Conservation (phyloP, 164 flowering plant species). For the Nymphaea thermarum region DNA sequence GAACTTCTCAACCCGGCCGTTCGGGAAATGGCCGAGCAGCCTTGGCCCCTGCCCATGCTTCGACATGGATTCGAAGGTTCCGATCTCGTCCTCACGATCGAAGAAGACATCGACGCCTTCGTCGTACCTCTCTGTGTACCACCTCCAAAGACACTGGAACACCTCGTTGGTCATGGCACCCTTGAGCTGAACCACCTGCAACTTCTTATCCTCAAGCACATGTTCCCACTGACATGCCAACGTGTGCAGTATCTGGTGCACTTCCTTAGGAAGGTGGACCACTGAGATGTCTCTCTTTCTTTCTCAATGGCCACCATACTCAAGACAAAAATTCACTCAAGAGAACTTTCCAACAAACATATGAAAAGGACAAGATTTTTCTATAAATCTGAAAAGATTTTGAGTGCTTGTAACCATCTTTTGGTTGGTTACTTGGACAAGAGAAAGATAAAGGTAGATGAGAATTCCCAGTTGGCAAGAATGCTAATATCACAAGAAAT, state of each 20-base stretch:
- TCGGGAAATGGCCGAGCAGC: constrained; percentile 48
- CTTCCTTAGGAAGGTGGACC: constrained; percentile 39
- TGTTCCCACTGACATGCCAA: constrained; percentile 59
- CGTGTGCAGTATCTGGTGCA: constrained; percentile 27
- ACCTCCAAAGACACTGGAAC: constrained; percentile 41
- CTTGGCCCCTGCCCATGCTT: constrained; percentile 73
- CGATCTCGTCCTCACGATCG: constrained; percentile 51
- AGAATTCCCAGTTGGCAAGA: too few relatives aligned
- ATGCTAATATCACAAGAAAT: too few relatives aligned
- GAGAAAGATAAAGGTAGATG: too few relatives aligned
- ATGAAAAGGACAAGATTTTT: too few relatives aligned
- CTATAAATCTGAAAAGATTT: too few relatives aligned
- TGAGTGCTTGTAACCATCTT: too few relatives aligned
- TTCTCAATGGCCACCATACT: constrained; percentile 6
- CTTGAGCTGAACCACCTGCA: constrained; percentile 52
- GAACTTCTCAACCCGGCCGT: constrained; percentile 74
- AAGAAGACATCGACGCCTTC: constrained; percentile 80
- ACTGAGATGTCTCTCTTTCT: constrained; percentile 6
- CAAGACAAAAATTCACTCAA: too few relatives aligned
- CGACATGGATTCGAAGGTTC: constrained; percentile 71
- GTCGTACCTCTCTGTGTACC: constrained; percentile 49
- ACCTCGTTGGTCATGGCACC: constrained; percentile 91
- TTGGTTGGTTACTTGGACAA: too few relatives aligned
- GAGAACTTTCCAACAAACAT: too few relatives aligned
- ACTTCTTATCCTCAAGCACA: constrained; percentile 29